Evolutionary conservation across 345 rosid genomes (phyloP).

Genomic region (Eucalyptus tenuipes): DNA sequence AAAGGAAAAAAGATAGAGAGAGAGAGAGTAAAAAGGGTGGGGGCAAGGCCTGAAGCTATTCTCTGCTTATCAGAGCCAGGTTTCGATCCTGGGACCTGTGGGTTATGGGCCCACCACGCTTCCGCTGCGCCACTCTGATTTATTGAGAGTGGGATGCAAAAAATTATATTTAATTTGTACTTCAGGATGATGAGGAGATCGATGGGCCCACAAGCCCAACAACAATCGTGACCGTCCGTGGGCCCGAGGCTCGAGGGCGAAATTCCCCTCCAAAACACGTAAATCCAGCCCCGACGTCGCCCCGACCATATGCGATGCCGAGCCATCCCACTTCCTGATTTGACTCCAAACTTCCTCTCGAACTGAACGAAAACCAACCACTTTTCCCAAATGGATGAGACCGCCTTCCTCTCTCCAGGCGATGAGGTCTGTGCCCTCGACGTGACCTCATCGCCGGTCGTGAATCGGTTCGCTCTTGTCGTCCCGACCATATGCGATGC

Average conservation of each 20-base stretch:
- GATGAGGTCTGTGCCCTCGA: not conserved
- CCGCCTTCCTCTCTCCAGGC: not conserved
- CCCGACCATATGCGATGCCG: not conserved
- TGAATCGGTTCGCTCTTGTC: not conserved
- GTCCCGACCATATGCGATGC: not conserved
- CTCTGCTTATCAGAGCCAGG: slow-evolving; percentile 38
- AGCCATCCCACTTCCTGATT: not conserved
- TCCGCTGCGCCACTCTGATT: slow-evolving; percentile 87
- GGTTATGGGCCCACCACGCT: slow-evolving; percentile 84
- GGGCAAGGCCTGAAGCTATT: not conserved
- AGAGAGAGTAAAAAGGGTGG: not conserved
- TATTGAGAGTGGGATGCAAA: rapidly evolving
- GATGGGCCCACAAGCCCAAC: not conserved
- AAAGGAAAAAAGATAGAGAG: not conserved
- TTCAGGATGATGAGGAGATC: rapidly evolving
- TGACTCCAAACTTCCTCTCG: not conserved
- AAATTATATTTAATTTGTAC: rapidly evolving
- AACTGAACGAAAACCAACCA: not conserved
- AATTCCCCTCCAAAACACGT: not conserved
- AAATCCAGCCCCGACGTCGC: not conserved
- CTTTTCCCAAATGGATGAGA: not conserved
- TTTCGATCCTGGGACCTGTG: slow-evolving; percentile 81
- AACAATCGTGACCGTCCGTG: not conserved
- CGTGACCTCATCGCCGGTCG: not conserved
- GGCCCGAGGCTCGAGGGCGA: not conserved